Evolutionary conservation across 306 rosid genomes (phyloP).

Genomic region (Malus sieversii): DNA sequence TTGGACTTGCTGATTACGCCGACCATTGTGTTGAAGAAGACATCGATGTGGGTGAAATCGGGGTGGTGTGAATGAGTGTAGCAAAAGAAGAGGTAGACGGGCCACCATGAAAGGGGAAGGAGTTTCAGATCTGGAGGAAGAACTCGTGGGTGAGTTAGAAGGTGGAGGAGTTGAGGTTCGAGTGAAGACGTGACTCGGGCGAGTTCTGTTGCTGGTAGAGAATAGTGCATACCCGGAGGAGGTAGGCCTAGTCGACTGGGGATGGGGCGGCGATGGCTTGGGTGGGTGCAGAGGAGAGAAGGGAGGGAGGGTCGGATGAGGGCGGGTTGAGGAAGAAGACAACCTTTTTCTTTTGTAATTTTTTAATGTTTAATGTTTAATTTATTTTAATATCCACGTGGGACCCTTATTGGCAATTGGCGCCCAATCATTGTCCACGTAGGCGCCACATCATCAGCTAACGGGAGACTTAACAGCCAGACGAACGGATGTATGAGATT

Average conservation of each 20-base stretch:
- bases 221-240: slow-evolving; percentile 62
- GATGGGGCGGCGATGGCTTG: slow-evolving; percentile 18
- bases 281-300: not conserved
- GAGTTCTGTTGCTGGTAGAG: slow-evolving; percentile 75
- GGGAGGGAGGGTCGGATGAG: too few species aligned
- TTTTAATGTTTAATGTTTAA: too few species aligned
- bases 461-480: too few species aligned
- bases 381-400: too few species aligned
- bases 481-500: too few species aligned
- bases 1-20: slow-evolving; percentile 39
- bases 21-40: slow-evolving; percentile 56
- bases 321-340: too few species aligned
- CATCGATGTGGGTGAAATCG: slow-evolving; percentile 39
- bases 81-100: slow-evolving; percentile 53
- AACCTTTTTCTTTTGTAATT: too few species aligned
- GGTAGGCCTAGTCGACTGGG: slow-evolving; percentile 44
- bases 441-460: too few species aligned
- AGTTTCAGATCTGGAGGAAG: slow-evolving; percentile 87
- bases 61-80: slow-evolving; percentile 35
- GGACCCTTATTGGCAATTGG: too few species aligned
- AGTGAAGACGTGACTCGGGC: slow-evolving; percentile 48
- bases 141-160: slow-evolving; percentile 56
- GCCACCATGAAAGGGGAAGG: slow-evolving; percentile 71
- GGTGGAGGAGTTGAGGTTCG: slow-evolving; percentile 46
- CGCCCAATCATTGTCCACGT: too few species aligned